Evolutionary conservation across 1,139 yeast genomes (phyloP), one percentile per base, ranked within the genome.

Genomic region (Diutina ranongensis): DNA sequence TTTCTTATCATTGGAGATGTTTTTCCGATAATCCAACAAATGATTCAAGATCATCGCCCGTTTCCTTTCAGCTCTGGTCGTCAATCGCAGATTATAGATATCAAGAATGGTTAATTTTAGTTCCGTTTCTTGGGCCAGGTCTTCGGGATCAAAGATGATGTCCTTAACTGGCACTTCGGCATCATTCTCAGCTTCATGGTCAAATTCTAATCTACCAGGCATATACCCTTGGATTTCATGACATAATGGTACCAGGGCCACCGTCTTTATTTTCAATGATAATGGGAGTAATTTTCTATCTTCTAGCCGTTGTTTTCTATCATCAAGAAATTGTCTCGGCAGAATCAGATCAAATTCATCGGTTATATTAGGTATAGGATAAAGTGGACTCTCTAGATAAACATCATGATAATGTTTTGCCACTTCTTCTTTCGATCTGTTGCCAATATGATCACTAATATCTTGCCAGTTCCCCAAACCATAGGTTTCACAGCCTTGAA

Each of bases 381-480:
- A 92, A 45, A 74, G 75, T 2, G 67, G 65, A 22, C 88, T 76
- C 46, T 83, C 69, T 36, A 92, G 62, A 61, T 87, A 92, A 3
- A 82, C 72, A 13, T 76, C 71, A 51, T 71, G 71, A 63, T 89
- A 92, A 62, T 92, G 99, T 46, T 76, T 69, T 13, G 80, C 87
- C 15, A 88, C 96, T 60, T 94, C 98, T 51, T 88, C 97, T 59
- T 85, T 87, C 22, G 88, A 78, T 49, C 98, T 63, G 44, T 92
- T 88, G 7, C 98, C 97, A 48, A 94, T 85, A 58, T 86, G 95
- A 58, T 92, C 97, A 10, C 96, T 84, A 16, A 92, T 78, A 61
- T 92, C 98, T 55, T 86, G 95, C 98, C 98, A 92, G 61, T 89
- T 89, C 4, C 98, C 99, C 48, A 89, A 67, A 0, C 99, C 98